Base-by-base conservation (phyloP, 139 green algal genomes). In the Picochlorum sp. region DNA sequence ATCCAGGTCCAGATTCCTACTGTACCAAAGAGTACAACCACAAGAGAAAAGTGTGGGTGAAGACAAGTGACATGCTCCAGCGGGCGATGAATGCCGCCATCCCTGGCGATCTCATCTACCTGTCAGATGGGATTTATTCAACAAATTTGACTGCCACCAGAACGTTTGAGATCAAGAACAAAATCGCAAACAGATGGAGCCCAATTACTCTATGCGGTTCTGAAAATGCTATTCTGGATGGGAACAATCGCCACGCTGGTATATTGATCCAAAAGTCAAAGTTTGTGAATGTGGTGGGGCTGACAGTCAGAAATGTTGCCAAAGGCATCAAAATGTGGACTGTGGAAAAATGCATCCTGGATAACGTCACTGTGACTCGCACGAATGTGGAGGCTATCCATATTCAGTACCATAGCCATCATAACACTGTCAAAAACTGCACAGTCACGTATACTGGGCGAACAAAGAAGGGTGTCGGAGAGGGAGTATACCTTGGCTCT, bases 401-500 rank as follows among this genome's bases (percentile, higher is more conserved):
- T 23, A 52, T 65, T 30, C 44, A 51, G 13, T 52, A 52, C 20
- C 13, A 26, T 9, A 45, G 20, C 1, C 58, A 65, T 15, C 52
- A 50, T 23, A 65, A 65, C 1, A 65, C 10, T 52, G 20, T 65
- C 23, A 57, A 31, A 11, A 28, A 31, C 23, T 45, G 23, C 23
- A 51, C 18, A 31, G 57, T 65, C 58, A 50, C 23, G 0, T 57
- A 65, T 23, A 65, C 58, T 23, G 58, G 58, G 20, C 20, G 28
- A 28, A 59, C 16, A 26, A 45, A 26, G n/a, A 49, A 49, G 20
- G 58, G 20, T 15, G 23, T 45, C 16, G 58, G 58, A 7, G 58
- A 65, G 21, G 58, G 58, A 6, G 16, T 65, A 31, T 65, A 65
- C 8, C 41, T 65, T 30, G 58, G 58, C 15, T 65, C 58, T 26